Evolutionary conservation across 2,329 filamentous ascomycete species (phyloP), one percentile per base, ranked within the genome.

Genomic region (Catunica adiposa): DNA sequence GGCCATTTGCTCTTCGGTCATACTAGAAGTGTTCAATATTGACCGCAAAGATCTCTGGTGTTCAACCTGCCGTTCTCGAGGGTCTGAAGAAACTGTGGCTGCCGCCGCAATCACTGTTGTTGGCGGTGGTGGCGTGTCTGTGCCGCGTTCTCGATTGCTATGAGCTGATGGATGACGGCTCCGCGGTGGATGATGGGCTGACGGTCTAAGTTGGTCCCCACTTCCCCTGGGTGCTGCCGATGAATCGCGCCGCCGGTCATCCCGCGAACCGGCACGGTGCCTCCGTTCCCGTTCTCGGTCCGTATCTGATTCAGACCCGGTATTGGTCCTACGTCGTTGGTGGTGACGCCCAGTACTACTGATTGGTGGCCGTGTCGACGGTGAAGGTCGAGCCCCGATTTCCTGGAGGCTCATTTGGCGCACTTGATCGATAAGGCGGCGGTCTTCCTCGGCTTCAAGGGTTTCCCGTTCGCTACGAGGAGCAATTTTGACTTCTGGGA

Each of bases 21-120:
- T 75, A 60, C 89, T 84, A 0, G 84, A 86, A 3, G 83, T 78
- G 63, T 86, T 89, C 58, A 97, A 81, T 58, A 97, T 70, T 8
- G 86, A 94, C 54, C 89, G 75, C 60, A 97, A 71, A 58, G 89
- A 95, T 0, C 88, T 84, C 70, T 97, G 90, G 64, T 96, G 90
- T 64, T 92, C 88, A 51, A 96, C 75, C 54, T 82, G 83, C 52
- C 84, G 68, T 55, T 23, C 22, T 17, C 20, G 68, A 62, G 47
- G 60, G 47, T 61, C 61, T 6, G 26, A 4, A 23, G n/a, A 20
- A n/a, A 52, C 29, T 14, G 50, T 52, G 17, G 50, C 17, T 11
- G 50, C 7, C 9, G 31, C 22, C 9, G 50, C n/a, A 23, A 31
- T 37, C n/a, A 38, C 34, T 8, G 50, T 38, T 8, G 26, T 48